phyloP scores from a whole-genome alignment of 148 eudicot species.

The Rhododendron griersonianum region DNA sequence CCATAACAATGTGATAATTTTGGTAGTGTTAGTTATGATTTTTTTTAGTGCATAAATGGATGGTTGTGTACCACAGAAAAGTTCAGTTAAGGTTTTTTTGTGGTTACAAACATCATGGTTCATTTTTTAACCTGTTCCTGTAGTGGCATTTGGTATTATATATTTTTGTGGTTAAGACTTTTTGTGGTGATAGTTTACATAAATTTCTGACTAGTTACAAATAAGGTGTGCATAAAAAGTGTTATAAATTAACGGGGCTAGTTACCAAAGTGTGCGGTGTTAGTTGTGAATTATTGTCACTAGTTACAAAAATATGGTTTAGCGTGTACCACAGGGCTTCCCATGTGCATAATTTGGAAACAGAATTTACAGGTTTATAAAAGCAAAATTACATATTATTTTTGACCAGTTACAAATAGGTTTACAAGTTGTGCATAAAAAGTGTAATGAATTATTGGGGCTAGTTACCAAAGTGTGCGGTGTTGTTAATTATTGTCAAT shows the following conservation, averaged over 20 bases:
- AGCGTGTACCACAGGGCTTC: background rate
- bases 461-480: background rate
- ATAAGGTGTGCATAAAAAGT: background rate
- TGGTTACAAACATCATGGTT: background rate
- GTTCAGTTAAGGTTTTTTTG: background rate
- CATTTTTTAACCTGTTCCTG: background rate
- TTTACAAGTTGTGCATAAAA: background rate
- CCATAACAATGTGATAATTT: background rate
- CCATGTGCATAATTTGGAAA: background rate
- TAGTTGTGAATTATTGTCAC: background rate
- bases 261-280: background rate
- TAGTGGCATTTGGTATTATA: background rate
- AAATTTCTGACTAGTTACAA: background rate
- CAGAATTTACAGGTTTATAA: background rate
- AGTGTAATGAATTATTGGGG: background rate
- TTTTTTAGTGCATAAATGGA: background rate
- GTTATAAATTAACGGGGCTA: background rate
- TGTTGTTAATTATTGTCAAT: background rate
- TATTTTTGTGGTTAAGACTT: background rate
- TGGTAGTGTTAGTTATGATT: background rate
- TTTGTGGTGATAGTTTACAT: background rate
- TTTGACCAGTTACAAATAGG: background rate
- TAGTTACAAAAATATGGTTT: background rate
- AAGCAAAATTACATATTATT: background rate
- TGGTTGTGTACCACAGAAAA: background rate